Base-by-base conservation (phyloP, 345 rosid genomes). In the Mangifera indica region DNA sequence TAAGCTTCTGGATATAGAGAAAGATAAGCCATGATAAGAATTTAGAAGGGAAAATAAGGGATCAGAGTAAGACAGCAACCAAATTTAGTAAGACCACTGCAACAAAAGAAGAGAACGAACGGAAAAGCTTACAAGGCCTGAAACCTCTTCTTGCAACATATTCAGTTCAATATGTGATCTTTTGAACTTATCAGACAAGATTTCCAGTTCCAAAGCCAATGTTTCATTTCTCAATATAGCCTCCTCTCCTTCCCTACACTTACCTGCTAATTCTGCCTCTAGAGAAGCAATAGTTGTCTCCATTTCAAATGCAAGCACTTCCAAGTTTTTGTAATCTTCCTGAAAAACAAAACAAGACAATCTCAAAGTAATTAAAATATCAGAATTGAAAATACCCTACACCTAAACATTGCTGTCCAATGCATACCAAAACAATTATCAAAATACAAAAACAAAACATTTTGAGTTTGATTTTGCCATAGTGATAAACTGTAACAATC, bases 221-320 rank as follows among this genome's bases (percentile, higher is more conserved):
- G 69, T 74, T 73, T 81, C 86, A 73, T 80, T 87, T 79, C 81
- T 81, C 66, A 80, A 76, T 52, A 78, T 34, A 46, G 80, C 84
- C 70, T 80, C 90, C 76, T 82, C 93, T 71, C 79, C 92, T 62
- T 85, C 94, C 18, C 83, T 79, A 60, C 67, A 73, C 60, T 86
- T 91, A 67, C 81, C 70, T 48, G 81, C 87, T 70, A 91, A 75
- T 77, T 90, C 83, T 77, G 87, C 95, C 74, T 90, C 97, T 77
- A 92, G 73, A 72, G 97, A 86, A 81, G 88, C 95, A 80, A 90
- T 88, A 60, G 91, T 84, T 80, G 93, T 77, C 78, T 94, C 97
- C 98, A 90, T 90, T 78, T 94, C 97, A 89, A 90, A 89, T 64
- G 93, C 92, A 77, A 85, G 89, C 76, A 88, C 87, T 85, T 92